Percentiles rank a stretch among this genome's conserved stretches.
Conservation (phyloP, 192 early-diverging fungal genomes). For the Allomyces macrogynus region DNA sequence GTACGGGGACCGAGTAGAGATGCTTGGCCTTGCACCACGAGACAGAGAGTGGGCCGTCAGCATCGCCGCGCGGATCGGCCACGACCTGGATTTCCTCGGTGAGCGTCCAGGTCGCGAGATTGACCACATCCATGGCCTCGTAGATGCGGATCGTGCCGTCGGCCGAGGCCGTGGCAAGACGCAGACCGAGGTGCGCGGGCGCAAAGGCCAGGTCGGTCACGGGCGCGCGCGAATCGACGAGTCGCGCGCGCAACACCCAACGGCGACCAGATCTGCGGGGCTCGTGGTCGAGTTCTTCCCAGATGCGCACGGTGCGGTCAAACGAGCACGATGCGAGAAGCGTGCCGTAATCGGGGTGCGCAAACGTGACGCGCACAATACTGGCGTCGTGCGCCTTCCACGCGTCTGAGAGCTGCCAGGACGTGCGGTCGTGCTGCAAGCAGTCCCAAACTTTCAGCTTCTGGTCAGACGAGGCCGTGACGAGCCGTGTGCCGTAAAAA, state of each 20-base stretch:
- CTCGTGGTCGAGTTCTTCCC: constrained; percentile 67
- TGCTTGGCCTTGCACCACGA: constrained; percentile 44
- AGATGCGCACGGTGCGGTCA: constrained; percentile 74
- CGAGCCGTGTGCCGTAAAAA: constrained; percentile 78
- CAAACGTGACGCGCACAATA: constrained; percentile 69
- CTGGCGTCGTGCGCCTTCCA: constrained; percentile 78
- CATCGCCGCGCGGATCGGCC: constrained; percentile 31
- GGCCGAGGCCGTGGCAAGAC: constrained; percentile 41
- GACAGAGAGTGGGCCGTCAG: constrained; percentile 59
- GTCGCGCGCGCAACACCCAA: neutral
- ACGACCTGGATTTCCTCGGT: constrained; percentile 37
- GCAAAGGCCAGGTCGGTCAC: constrained; percentile 4
- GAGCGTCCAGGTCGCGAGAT: constrained; percentile 55
- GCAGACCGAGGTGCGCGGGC: constrained; percentile 2
- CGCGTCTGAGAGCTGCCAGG: constrained; percentile 58
- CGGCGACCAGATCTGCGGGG: neutral
- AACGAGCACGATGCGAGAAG: constrained; percentile 79
- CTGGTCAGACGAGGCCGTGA: constrained; percentile 80
- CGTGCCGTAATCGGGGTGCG: constrained; percentile 93
- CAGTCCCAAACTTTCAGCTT: constrained; percentile 83
- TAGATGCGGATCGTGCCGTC: constrained; percentile 76
- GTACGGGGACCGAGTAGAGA: neutral
- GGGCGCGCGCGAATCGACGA: neutral
- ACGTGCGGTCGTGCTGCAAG: constrained; percentile 33
- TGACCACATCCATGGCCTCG: constrained; percentile 60